Evolutionary conservation across 1,139 yeast genomes (phyloP), one percentile per base, ranked within the genome.

Genomic region (Yamadazyma sp.): DNA sequence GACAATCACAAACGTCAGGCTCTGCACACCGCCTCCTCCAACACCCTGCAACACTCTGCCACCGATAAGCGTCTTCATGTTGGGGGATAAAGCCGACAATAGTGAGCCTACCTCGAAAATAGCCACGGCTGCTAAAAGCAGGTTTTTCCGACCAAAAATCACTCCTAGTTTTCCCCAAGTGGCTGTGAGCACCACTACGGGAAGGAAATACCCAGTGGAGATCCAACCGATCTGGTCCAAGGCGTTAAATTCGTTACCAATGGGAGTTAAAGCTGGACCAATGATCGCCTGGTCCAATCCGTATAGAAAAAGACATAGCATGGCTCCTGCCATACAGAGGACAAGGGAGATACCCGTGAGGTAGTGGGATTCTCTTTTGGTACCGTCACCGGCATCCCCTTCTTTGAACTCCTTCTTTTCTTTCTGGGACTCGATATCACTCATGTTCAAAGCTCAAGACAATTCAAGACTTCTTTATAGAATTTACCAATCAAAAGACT

Each of bases 141-240:
- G 57, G 20, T 52, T 40, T 69, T 70, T 31, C 77, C 55, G 13
- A n/a, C 77, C 76, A 47, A 70, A 68, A 8, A 70, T 67, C 42
- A 70, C 73, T 1, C 76, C 64, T 37, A 62, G 53, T 39, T 61
- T 61, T 11, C 70, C 73, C 61, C 67, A 66, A 6, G 61, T 57
- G 22, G 63, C 62, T 17, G 58, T 56, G 39, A 65, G 57, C 1
- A 62, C 67, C 1, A 68, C 57, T 52, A 59, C 55, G 4, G 66
- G 46, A 35, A 82, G 61, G 47, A 79, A 56, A 53, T 73, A 82
- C 3, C 82, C 87, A 2, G 82, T 62, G 3, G 78, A 59, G 32
- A 80, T 53, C 87, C 87, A 81, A n/a, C 79, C 79, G 28, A 79
- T 63, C 47, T 76, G 68, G 11, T 71, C 68, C 48, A 78, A 78